Conservation (phyloP, 1,284 basidiomycete genomes). For the Fomitopsis schrenkii region DNA sequence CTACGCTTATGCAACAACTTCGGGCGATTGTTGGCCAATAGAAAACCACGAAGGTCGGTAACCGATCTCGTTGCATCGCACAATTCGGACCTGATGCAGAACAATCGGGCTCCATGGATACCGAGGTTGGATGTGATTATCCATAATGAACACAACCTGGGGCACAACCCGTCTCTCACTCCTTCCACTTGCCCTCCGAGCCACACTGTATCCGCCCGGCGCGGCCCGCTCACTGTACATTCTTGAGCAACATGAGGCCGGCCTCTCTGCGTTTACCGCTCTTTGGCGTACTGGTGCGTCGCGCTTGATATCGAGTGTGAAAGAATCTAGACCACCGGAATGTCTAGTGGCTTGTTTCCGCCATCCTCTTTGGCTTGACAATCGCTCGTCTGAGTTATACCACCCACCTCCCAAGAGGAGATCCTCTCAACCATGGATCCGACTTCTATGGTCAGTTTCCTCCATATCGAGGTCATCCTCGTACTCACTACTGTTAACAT, state of each 20-base stretch:
- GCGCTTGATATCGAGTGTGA: neutral
- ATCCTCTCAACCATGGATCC: conserved; percentile 54
- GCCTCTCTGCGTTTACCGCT: conserved; percentile 16
- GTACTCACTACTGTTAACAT: neutral
- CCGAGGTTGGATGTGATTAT: neutral
- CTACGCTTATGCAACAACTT: neutral
- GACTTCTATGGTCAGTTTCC: conserved; percentile 52
- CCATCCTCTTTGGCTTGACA: conserved; percentile 51
- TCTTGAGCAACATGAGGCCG: conserved; percentile 5
- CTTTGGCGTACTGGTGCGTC: conserved; percentile 17
- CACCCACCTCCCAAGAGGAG: conserved; percentile 46
- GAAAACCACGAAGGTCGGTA: no score
- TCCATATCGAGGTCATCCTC: neutral
- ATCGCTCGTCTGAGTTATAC: conserved; percentile 64
- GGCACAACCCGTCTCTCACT: neutral
- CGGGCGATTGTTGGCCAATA: neutral
- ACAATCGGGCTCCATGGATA: neutral
- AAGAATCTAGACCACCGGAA: neutral
- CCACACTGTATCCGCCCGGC: neutral
- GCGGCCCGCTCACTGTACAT: neutral
- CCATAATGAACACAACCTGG: neutral
- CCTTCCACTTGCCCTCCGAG: neutral
- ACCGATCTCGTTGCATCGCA: no score
- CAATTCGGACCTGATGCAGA: no score
- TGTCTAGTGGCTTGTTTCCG: conserved; percentile 48